phyloP scores from a whole-genome alignment of 2,329 filamentous ascomycete genomes.

The Akanthomyces uredinophilus region DNA sequence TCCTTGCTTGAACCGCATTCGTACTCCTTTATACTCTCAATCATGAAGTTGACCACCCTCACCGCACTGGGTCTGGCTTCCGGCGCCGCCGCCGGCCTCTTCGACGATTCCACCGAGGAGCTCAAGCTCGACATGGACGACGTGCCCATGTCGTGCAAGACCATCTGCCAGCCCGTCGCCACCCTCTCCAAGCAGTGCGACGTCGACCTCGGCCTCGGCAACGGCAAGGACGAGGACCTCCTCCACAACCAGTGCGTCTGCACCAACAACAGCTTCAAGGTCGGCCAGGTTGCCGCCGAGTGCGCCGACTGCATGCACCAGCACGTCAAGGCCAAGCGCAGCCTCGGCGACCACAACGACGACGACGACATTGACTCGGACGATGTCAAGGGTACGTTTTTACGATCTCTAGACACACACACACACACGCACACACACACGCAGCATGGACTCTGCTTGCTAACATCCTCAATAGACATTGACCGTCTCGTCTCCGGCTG shows the following conservation, averaged over 20 bases:
- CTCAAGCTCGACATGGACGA: slow-evolving; percentile 30
- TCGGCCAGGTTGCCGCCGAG: slow-evolving; percentile 29
- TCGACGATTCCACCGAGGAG: slow-evolving; percentile 28
- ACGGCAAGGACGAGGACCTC: slow-evolving; percentile 30
- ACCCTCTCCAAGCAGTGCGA: slow-evolving; percentile 33
- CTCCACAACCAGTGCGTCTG: slow-evolving; percentile 37
- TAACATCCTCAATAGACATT: slow-evolving; percentile 26
- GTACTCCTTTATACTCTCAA: slow-evolving; percentile 10
- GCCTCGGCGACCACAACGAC: slow-evolving; percentile 17
- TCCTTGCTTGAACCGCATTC: no score
- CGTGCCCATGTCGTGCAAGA: slow-evolving; percentile 29
- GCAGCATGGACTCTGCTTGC: background rate
- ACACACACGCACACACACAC: no score
- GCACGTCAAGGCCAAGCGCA: slow-evolving; percentile 20
- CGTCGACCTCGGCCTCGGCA: slow-evolving; percentile 25
- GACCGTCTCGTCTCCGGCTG: slow-evolving; percentile 31
- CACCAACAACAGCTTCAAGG: slow-evolving; percentile 37
- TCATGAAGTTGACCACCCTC: slow-evolving; percentile 25
- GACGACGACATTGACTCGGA: slow-evolving; percentile 16
- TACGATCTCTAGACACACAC: background rate
- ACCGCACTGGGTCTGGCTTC: slow-evolving; percentile 21
- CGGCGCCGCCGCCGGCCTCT: slow-evolving; percentile 23
- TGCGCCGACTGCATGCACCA: slow-evolving; percentile 35
- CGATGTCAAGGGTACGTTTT: slow-evolving; percentile 20
- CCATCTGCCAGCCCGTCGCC: slow-evolving; percentile 33